Percentiles rank a stretch among this genome's conserved stretches.
phyloP scores from a whole-genome alignment of 306 rosid genomes.

The Delonix regia region DNA sequence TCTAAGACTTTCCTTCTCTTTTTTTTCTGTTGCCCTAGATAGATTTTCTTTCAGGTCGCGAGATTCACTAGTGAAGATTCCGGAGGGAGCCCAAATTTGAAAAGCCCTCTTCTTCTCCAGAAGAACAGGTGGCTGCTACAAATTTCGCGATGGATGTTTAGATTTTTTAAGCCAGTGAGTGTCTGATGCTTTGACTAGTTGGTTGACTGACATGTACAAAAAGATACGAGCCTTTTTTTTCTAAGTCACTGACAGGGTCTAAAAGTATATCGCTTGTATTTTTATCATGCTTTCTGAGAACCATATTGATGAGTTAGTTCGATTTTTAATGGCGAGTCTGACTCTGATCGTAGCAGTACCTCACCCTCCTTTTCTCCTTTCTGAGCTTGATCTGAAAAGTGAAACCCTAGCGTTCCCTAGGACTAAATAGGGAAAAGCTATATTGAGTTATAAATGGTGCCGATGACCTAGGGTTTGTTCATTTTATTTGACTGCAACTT shows the following conservation, averaged over 20 bases:
- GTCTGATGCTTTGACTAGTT: conserved; percentile 28
- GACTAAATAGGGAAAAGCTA: conserved; percentile 33
- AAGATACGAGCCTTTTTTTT: conserved; percentile 13
- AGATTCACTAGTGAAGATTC: conserved; percentile 11
- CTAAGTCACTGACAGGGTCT: conserved; percentile 2
- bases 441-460: conserved; percentile 1
- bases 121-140: conserved; percentile 14
- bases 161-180: conserved; percentile 14
- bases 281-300: conserved; percentile 10
- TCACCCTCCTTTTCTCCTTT: conserved; percentile 18
- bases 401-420: conserved; percentile 45
- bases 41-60: background rate
- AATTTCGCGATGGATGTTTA: conserved; percentile 32
- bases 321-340: conserved; percentile 39
- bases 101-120: conserved; percentile 2
- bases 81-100: background rate
- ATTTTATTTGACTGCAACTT: conserved; percentile 47
- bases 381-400: conserved; percentile 32
- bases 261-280: conserved; percentile 35
- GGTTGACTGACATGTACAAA: conserved; percentile 32
- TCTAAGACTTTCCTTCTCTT: background rate
- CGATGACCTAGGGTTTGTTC: conserved; percentile 49
- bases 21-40: background rate
- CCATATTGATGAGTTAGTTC: conserved; percentile 33
- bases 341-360: conserved; percentile 38